Conservation (phyloP, 176 grass and related monocot species). For the Guadua angustifolia region DNA sequence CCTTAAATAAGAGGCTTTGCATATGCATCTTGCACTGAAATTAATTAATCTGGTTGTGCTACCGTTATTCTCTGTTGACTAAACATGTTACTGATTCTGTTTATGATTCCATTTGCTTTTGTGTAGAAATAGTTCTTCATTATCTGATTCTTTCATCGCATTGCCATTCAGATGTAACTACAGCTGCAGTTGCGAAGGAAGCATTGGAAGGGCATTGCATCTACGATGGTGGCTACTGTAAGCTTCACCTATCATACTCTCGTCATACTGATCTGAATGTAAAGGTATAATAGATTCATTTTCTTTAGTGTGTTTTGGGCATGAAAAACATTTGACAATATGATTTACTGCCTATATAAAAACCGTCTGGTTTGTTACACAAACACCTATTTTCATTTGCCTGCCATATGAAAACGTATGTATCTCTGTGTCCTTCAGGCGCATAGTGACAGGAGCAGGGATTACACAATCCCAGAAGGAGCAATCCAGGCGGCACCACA, state of each 20-base stretch:
- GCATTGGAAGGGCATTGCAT: conserved; percentile 97
- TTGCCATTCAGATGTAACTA: conserved; percentile 66
- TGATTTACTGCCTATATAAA: neutral
- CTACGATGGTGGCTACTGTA: conserved; percentile 99
- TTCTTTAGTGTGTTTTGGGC: conserved; percentile 41
- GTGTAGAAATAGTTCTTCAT: neutral
- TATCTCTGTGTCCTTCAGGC: conserved; percentile 56
- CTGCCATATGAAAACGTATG: conserved; percentile 2
- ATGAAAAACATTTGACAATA: conserved; percentile 29
- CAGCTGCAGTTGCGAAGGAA: conserved; percentile 81
- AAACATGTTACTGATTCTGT: neutral
- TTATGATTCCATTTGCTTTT: neutral
- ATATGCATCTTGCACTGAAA: neutral
- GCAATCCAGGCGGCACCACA: conserved; percentile 51
- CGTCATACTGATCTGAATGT: conserved; percentile 99
- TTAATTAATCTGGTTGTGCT: conserved; percentile 2
- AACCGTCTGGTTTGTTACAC: neutral
- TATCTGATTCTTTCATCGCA: conserved; percentile 37
- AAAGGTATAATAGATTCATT: conserved; percentile 83
- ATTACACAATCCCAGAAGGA: conserved; percentile 78
- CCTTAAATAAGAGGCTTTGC: conserved; percentile 9
- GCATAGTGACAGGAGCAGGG: conserved; percentile 95
- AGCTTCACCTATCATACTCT: conserved; percentile 99
- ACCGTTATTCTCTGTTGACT: conserved; percentile 11
- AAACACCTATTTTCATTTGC: neutral